Base-by-base conservation (phyloP, 116 monocot species). In the Cymodocea nodosa region DNA sequence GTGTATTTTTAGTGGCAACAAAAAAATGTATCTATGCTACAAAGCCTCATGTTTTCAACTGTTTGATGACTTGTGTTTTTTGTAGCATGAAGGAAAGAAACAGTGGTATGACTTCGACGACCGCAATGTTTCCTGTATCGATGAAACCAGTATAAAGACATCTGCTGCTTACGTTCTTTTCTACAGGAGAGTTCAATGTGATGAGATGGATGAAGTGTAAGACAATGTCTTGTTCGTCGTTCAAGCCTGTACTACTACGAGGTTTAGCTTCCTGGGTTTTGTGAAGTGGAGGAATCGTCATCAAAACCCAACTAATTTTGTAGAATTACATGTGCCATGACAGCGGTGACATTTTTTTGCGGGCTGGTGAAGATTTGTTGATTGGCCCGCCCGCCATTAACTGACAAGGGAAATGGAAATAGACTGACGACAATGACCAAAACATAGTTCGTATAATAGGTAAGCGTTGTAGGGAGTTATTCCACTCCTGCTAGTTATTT, bases 151-250 rank as follows among this genome's bases (percentile, higher is more conserved):
- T 44, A 60, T 87, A 17, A 83, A 80, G 70, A 83, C 80, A 24
- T 67, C 80, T 18, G 82, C 86, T 54, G 83, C 86, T 52, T 87
- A 87, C 73, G 80, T 87, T 71, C 83, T 87, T 66, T 87, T 87
- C 75, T 87, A 83, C 66, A 77, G 71, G 77, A 72, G 77, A 56
- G 34, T 72, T 25, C 57, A 58, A 15, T 20, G 19, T 12, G 22
- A 63, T 15, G 20, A 62, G 9, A 63, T 63, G 54, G 55, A 64
- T 10, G 59, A 52, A 35, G 62, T 15, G 0, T 65, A 51, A 24
- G 65, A 11, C 14, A 25, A 65, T 19, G 14, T 54, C 19, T 19
- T 6, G 15, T 54, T 6, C 15, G 18, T 54, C 12, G 44, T 44
- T 44, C 44, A 44, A 44, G 44, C 44, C 12, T 8, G 6, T 44